A percentile compares a stretch with the other conserved stretches of the same genome.
phyloP scores from a whole-genome alignment of 805 yeast genomes.

The Jamesozyma lodderae region DNA sequence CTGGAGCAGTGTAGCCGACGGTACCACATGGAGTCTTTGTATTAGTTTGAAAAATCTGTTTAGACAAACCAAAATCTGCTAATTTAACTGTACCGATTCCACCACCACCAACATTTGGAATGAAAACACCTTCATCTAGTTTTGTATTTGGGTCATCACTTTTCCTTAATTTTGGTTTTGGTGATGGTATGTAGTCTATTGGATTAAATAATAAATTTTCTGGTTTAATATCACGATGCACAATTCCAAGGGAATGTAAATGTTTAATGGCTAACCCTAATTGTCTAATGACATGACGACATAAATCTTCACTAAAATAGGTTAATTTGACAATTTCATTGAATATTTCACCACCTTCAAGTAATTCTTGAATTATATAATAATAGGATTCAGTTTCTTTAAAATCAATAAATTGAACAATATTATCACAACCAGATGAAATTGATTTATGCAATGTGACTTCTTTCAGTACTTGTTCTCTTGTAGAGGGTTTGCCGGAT shows the following conservation, averaged over 20 bases:
- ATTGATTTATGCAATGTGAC: constrained; percentile 59
- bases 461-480: constrained; percentile 67
- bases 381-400: constrained; percentile 53
- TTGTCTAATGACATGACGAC: constrained; percentile 56
- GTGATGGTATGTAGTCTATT: constrained; percentile 41
- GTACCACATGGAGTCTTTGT: constrained; percentile 98
- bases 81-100: constrained; percentile 81
- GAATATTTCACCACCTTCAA: constrained; percentile 72
- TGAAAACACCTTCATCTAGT: constrained; percentile 80
- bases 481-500: constrained; percentile 20
- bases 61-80: constrained; percentile 93
- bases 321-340: constrained; percentile 59
- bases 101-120: constrained; percentile 81
- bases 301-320: constrained; percentile 54
- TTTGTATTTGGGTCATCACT: constrained; percentile 64
- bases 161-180: constrained; percentile 36
- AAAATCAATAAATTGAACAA: constrained; percentile 57
- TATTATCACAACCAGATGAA: constrained; percentile 42
- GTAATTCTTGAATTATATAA: constrained; percentile 63
- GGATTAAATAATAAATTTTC: constrained; percentile 64
- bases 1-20: constrained; percentile 97
- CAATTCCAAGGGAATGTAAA: constrained; percentile 68
- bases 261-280: constrained; percentile 57
- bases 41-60: constrained; percentile 77
- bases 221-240: constrained; percentile 77